phyloP scores from a whole-genome alignment of 768 basidiomycete species.

The Tubosaeta sp. region DNA sequence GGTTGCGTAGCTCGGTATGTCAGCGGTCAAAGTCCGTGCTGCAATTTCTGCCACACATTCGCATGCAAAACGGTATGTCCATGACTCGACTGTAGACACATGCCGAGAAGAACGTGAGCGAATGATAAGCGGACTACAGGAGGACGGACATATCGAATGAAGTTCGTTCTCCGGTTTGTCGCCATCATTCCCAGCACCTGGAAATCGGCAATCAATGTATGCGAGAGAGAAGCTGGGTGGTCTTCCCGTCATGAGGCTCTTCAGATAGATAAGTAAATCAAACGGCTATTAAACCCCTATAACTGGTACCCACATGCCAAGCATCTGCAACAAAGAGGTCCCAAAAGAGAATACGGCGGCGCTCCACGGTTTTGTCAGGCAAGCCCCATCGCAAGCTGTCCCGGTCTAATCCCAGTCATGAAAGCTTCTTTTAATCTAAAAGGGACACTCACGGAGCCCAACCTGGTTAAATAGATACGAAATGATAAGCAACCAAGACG shows the following conservation, averaged over 20 bases:
- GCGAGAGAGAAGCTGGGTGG: slow-evolving; percentile 64
- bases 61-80: slow-evolving; percentile 60
- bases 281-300: not conserved
- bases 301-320: slow-evolving; percentile 50
- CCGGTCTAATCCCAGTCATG: slow-evolving; percentile 40
- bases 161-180: slow-evolving; percentile 22
- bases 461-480: slow-evolving; percentile 39
- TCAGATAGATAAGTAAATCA: not conserved
- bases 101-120: too few relatives aligned
- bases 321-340: slow-evolving; percentile 69
- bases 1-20: slow-evolving; percentile 58
- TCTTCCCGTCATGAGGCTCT: slow-evolving; percentile 69
- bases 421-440: slow-evolving; percentile 6
- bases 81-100: slow-evolving; percentile 45
- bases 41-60: slow-evolving; percentile 66
- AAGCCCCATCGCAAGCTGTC: slow-evolving; percentile 64
- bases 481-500: slow-evolving; percentile 9
- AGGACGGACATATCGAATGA: slow-evolving; percentile 24
- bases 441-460: slow-evolving; percentile 54
- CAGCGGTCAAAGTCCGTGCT: slow-evolving; percentile 55
- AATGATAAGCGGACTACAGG: not conserved
- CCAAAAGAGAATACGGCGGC: slow-evolving; percentile 72
- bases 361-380: slow-evolving; percentile 56
- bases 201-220: slow-evolving; percentile 65
- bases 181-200: slow-evolving; percentile 27